Evolutionary conservation across 2,329 filamentous ascomycete genomes (phyloP).

Genomic region (Alternaria ventricosa): DNA sequence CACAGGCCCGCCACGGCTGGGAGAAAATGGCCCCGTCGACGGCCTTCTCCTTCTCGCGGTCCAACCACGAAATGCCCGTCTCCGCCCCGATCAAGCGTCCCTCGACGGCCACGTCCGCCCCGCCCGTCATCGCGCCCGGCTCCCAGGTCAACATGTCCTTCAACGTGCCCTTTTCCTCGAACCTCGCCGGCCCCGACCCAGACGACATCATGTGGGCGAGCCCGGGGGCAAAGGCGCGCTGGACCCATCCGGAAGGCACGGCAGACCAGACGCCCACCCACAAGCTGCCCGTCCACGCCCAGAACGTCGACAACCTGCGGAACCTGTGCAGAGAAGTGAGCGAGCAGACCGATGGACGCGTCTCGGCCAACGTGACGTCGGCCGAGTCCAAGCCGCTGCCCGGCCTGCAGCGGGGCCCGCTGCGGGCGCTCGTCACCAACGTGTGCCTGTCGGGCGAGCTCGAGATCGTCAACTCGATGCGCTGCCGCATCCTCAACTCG

Average conservation of each 20-base stretch:
- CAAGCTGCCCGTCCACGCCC: slow-evolving; percentile 88
- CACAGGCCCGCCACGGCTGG: slow-evolving; percentile 70
- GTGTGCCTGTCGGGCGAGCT: slow-evolving; percentile 89
- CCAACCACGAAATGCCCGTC: slow-evolving; percentile 62
- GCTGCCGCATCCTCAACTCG: slow-evolving; percentile 87
- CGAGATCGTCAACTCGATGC: slow-evolving; percentile 86
- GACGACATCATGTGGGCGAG: slow-evolving; percentile 96
- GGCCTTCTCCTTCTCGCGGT: slow-evolving; percentile 68
- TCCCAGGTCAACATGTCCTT: slow-evolving; percentile 90
- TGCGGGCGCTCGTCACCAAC: slow-evolving; percentile 70
- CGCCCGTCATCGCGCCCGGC: slow-evolving; percentile 74
- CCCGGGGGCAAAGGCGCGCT: slow-evolving; percentile 83
- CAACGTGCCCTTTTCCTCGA: slow-evolving; percentile 95
- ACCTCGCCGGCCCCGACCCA: slow-evolving; percentile 87
- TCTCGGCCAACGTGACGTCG: slow-evolving; percentile 83
- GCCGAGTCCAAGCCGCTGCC: slow-evolving; percentile 72
- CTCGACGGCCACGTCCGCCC: slow-evolving; percentile 52
- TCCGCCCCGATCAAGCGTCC: slow-evolving; percentile 63
- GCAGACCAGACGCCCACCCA: slow-evolving; percentile 84
- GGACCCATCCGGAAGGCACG: slow-evolving; percentile 90
- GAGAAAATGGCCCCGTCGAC: slow-evolving; percentile 69
- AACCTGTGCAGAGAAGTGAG: slow-evolving; percentile 83
- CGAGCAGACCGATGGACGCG: slow-evolving; percentile 66
- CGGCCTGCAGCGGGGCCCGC: slow-evolving; percentile 58
- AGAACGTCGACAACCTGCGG: slow-evolving; percentile 81